Evolutionary conservation across 1,139 yeast species (phyloP), one percentile per base, ranked within the genome.

Genomic region (Starmera stellimalicola): DNA sequence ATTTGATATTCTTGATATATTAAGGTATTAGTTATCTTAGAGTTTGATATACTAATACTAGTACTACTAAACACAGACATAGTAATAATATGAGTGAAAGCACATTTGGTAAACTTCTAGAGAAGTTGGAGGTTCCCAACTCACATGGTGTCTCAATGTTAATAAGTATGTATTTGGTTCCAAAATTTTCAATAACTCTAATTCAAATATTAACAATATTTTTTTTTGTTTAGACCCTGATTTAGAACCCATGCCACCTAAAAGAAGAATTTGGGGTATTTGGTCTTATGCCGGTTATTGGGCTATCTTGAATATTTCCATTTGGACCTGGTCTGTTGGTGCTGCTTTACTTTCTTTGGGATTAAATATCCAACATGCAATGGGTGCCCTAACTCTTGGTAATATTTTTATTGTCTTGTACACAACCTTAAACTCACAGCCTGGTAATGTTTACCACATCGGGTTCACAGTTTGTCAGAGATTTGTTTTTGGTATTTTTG

Each of bases 301-400:
- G 60, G 54, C 54, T 19, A 48, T 55, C 15, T 35, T 54, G 27
- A 51, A 53, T 23, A 35, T 54, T 7, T 47, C 52, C 15, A 49
- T 52, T 11, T 44, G 52, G 42, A 47, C 56, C 2, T 54, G 54
- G 49, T 42, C 57, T 4, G 52, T 51, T 29, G 58, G 54, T 6
- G 45, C 56, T 12, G 45, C 58, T 5, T 39, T 54, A n/a, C 37
- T 55, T 4, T 47, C 57, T 2, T 36, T 54, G 4, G 58, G 57
- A 6, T 43, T 55, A 18, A 52, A 54, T 27, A 51, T 58, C 24
- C 54, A 52, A 16, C 55, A 57, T 29, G 38, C 60, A 3, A 57
- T 59, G 54, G 62, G 62, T n/a, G 54, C 57, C 3, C 39, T 59
- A 14, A 50, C 55, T 15, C 29, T 59, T 16, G 54, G 57, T 6